Evolutionary conservation across 2,329 filamentous ascomycete species (phyloP), one percentile per base, ranked within the genome.

Genomic region (Pyrenochaeta sp.): DNA sequence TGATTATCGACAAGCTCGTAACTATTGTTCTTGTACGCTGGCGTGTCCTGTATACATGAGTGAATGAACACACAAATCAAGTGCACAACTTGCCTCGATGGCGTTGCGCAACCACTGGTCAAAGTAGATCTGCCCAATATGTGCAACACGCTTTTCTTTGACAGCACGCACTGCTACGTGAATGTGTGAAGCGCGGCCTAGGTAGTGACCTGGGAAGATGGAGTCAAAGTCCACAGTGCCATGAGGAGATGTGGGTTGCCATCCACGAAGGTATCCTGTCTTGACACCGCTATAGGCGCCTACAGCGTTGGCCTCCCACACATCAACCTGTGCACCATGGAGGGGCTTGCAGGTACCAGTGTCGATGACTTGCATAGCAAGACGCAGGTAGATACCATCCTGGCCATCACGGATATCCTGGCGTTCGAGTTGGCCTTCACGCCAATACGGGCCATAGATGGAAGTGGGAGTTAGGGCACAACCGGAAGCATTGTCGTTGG

Each of bases 381-480:
- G 66, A 7, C 76, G 74, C 46, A 83, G 66, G 45, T 76, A 72
- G 33, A 84, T 68, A 35, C 82, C 82, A 1, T 55, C 44, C 64
- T 83, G 75, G n/a, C 73, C 70, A 36, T 79, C 79, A 3, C 68
- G 71, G 23, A 84, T 67, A 56, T 84, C 71, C n/a, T 72, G 58
- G n/a, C 82, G 76, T 53, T 83, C 61, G 36, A 76, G 75, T 62
- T 83, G 79, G 23, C 80, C 81, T 7, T 73, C 63, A 46, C 81
- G 76, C 54, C 80, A 67, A 43, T 61, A 72, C 2, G 64, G 60
- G 15, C 60, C 63, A 27, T 58, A 56, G 3, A 60, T 64, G 21
- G 49, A 51, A 39, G 63, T 58, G 3, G 66, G 60, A 9, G 23
- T 27, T 4, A 27, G 23, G 23, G 9, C 23, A 9, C 23, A 27